Evolutionary conservation across 805 yeast species (phyloP).

Genomic region (Candida nonsorbophila): DNA sequence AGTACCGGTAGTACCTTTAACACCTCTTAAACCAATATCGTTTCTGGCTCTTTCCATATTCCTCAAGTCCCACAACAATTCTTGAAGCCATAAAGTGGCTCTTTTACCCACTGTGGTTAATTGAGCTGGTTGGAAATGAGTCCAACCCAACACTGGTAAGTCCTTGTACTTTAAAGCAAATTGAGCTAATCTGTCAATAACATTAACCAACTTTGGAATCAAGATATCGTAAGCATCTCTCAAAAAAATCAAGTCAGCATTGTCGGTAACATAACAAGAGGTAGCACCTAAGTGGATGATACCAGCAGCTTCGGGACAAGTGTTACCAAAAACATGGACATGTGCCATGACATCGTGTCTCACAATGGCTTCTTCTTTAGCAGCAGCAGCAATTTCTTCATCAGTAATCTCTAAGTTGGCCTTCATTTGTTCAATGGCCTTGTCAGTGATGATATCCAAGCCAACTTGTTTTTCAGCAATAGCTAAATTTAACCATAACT

Average conservation of each 20-base stretch:
- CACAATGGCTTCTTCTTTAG: constrained; percentile 92
- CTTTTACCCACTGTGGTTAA: constrained; percentile 98
- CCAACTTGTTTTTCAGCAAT: constrained; percentile 94
- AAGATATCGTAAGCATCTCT: constrained; percentile 92
- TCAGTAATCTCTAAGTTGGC: constrained; percentile 78
- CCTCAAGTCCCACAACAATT: constrained; percentile 94
- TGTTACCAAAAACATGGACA: constrained; percentile 89
- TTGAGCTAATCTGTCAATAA: constrained; percentile 80
- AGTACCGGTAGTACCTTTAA: constrained; percentile 98
- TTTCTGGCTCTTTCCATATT: constrained; percentile 94
- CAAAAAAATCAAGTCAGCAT: constrained; percentile 93
- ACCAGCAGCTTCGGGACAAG: constrained; percentile 95
- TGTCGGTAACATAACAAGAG: constrained; percentile 95
- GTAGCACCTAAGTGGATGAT: constrained; percentile 98
- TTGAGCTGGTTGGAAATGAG: constrained; percentile 99
- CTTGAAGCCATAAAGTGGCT: constrained; percentile 97
- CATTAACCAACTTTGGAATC: constrained; percentile 93
- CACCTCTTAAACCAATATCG: constrained; percentile 95
- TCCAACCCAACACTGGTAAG: constrained; percentile 97
- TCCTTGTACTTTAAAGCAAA: constrained; percentile 93
- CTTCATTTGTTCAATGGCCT: constrained; percentile 85
- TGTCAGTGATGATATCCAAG: constrained; percentile 75
- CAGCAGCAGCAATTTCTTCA: constrained; percentile 85
- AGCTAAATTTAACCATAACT: constrained; percentile 92
- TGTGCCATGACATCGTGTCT: constrained; percentile 99